Percentiles rank a stretch among this genome's conserved stretches.
phyloP scores from a whole-genome alignment of 2,329 filamentous ascomycete genomes.

The Ilyonectria destructans region DNA sequence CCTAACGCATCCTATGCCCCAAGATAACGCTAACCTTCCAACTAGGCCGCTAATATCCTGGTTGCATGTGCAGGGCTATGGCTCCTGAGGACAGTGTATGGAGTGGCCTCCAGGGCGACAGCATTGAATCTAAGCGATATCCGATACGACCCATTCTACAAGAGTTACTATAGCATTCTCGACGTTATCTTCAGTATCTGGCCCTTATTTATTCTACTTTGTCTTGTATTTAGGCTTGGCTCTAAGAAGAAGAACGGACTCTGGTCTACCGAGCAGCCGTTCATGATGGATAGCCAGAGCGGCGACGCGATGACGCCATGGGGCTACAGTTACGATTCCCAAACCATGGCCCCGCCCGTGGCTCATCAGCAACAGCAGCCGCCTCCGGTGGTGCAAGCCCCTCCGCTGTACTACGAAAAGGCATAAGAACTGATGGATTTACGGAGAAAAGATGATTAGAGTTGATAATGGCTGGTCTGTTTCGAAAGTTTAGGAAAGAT shows the following conservation, averaged over 20 bases:
- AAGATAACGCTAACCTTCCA: conserved; percentile 2
- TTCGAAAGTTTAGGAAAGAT: conserved; percentile 8
- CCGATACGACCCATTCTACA: neutral
- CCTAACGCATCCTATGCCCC: too few relatives aligned
- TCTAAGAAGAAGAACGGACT: conserved; percentile 46
- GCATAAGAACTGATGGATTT: conserved; percentile 4
- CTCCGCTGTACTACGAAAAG: conserved; percentile 48
- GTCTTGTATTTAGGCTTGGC: conserved; percentile 49
- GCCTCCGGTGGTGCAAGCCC: neutral
- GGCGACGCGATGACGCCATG: conserved; percentile 37
- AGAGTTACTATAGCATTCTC: conserved; percentile 39
- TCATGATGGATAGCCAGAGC: conserved; percentile 24
- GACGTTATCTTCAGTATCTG: conserved; percentile 45
- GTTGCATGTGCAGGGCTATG: conserved; percentile 45
- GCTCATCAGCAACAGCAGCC: conserved; percentile 13
- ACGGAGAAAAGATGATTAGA: neutral
- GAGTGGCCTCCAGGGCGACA: conserved; percentile 40
- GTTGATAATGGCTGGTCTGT: conserved; percentile 1
- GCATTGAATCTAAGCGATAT: conserved; percentile 28
- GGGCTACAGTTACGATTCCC: conserved; percentile 41
- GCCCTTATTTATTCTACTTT: conserved; percentile 47
- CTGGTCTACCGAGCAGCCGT: conserved; percentile 45
- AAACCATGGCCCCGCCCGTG: conserved; percentile 5
- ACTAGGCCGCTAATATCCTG: conserved; percentile 44
- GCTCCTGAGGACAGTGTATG: conserved; percentile 46